Evolutionary conservation across 2,329 filamentous ascomycete species (phyloP).

Genomic region (Epichloe glyceriae): DNA sequence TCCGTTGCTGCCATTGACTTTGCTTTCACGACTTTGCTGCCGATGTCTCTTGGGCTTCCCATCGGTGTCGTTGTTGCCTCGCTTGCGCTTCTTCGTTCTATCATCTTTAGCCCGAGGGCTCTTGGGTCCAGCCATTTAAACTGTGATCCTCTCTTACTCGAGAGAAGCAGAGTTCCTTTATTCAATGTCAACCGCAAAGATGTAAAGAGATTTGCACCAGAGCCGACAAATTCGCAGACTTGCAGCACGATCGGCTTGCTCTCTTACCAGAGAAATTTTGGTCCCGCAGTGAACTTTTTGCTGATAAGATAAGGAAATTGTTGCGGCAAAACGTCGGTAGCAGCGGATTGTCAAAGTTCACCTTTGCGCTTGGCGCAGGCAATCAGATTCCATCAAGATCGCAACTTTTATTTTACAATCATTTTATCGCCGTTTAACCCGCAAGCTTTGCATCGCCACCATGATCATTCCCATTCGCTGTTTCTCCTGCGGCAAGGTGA

Average conservation of each 20-base stretch:
- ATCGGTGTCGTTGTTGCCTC: slow-evolving; percentile 29
- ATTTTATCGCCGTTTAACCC: not conserved
- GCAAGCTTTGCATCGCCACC: not conserved
- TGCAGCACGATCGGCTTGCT: not conserved
- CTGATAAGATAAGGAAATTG: slow-evolving; percentile 27
- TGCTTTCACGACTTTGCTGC: slow-evolving; percentile 17
- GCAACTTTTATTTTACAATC: not conserved
- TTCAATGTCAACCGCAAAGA: not conserved
- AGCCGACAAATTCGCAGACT: slow-evolving; percentile 1
- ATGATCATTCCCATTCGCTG: slow-evolving; percentile 99
- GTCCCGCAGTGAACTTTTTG: slow-evolving; percentile 28
- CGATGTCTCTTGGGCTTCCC: slow-evolving; percentile 29
- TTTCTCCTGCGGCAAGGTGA: slow-evolving; percentile 97
- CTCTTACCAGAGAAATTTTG: slow-evolving; percentile 22
- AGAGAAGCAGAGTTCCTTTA: not conserved
- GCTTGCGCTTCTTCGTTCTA: slow-evolving; percentile 33
- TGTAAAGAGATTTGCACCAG: slow-evolving; percentile 3
- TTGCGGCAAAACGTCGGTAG: slow-evolving; percentile 19
- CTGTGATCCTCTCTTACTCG: not conserved
- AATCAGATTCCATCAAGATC: slow-evolving; percentile 2
- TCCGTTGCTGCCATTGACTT: slow-evolving; percentile 13
- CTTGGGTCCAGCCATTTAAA: slow-evolving; percentile 24
- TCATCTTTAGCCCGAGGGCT: slow-evolving; percentile 21
- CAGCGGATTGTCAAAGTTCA: slow-evolving; percentile 12
- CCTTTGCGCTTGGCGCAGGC: not conserved